Base-by-base conservation (phyloP, 306 rosid genomes). In the Cucumis melo region DNA sequence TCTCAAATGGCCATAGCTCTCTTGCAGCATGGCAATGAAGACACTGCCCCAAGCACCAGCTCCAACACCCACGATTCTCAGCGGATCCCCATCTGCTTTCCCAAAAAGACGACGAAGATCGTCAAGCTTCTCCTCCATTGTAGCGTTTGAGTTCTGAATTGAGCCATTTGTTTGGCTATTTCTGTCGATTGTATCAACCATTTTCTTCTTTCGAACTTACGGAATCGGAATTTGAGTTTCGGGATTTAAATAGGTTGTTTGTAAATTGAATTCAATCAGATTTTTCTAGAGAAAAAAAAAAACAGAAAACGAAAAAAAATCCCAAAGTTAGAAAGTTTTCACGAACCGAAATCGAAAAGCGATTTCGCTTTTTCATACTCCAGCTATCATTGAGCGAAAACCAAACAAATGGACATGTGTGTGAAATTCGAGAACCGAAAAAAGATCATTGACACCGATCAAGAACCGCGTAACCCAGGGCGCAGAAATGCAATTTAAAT, bases 11-110 rank as follows among this genome's bases (percentile, higher is more conserved):
- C 97, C 96, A 78, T 91, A 93, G 77, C 85, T 83, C 17, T 93
- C 96, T 51, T 91, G 98, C 82, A 93, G 77, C 97, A 91, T 87
- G 76, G 97, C 93, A 46, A 80, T 85, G 81, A 93, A 93, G 10
- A 93, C 98, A 78, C 98, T 91, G 42, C 98, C 98, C 98, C 98
- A 93, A 78, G 98, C 98, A 70, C 98, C 98, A 21, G 97, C 98
- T 57, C 98, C 98, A 3, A 91, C 91, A 55, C 97, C 91, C 75
- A 91, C 98, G 68, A 93, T 93, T 85, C 89, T 83, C 60, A 93
- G 79, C 0, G 98, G 98, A 86, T 91, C 98, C 78, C 88, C 93
- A 48, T 93, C 90, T 9, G 85, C 84, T 88, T 93, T 93, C 10
- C 92, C 94, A 80, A 91, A 67, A 17, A 86, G 77, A 46, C n/a